Evolutionary conservation across 2,329 filamentous ascomycete genomes (phyloP), one percentile per base, ranked within the genome.

Genomic region (Diaporthe vexans): DNA sequence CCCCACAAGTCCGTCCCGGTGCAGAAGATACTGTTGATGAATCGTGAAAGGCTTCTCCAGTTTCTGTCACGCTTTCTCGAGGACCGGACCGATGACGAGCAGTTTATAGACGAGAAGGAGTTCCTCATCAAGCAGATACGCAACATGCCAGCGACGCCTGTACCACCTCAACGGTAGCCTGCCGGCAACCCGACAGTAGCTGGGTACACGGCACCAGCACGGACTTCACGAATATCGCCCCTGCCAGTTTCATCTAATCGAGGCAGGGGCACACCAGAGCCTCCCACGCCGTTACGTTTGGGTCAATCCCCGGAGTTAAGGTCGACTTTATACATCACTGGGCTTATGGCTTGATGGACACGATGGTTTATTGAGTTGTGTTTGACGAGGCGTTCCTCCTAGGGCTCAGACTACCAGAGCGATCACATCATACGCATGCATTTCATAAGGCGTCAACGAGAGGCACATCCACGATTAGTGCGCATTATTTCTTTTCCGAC

Each of bases 1-100:
- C 97, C 97, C 10, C 95, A 98, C 87, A 99, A 99, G 86, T 97
- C 95, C n/a, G 88, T 96, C 75, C 94, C 95, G 46, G 97, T 99
- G 65, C 95, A 98, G 82, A 94, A 96, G 82, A 98, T 99, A 80
- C 86, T 99, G 77, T 92, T 98, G 78, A 98, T 98, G 90, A 99
- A 99, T 82, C 92, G 95, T 74, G 95, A 98, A 77, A 94, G 96
- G 79, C 88, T 99, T 24, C 87, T 99, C 68, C 92, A 91, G 76
- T 99, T 99, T 83, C 85, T 99, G 70, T 94, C 95, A 10, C 93
- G 94, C 76, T 99, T 99, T 81, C 88, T 99, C 46, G 95, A 98
- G 81, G 97, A 98, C 80, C 91, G 97, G 72, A 98, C 94, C 43
- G 97, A 99, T 78, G 97, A 99, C 81, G 97, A 98, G 83, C 97